Base-by-base conservation (phyloP, 2,329 filamentous ascomycete species). In the Trichoderma sp. region DNA sequence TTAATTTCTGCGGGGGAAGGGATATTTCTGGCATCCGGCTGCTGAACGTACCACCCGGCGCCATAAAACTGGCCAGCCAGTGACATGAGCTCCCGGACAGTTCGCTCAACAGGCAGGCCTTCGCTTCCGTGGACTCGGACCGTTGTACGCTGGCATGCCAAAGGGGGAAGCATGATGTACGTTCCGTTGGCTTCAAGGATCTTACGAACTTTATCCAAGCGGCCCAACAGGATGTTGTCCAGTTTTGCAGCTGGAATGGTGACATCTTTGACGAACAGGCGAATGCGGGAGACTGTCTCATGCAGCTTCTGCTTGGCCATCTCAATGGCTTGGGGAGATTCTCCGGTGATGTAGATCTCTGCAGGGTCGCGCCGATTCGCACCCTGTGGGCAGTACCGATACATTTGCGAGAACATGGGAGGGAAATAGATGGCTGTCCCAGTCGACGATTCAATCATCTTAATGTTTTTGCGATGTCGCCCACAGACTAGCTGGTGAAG, bases 401-500 rank as follows among this genome's bases (percentile, higher is more conserved):
- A 98, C 78, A 98, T 92, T 76, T 93, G 92, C 16, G 96, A 95
- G 83, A 98, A 98, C 1, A 96, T 93, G 8, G 95, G 95, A 33
- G 97, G 97, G 82, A 99, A 98, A 86, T 99, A 99, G 80, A 99
- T 98, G 78, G 97, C 96, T 9, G 97, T 98, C 80, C 95, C 95
- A 16, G 97, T 98, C 33, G 93, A 92, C 16, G 97, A 97, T 85
- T 99, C 97, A 81, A 99, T 98, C 80, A 97, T 87, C 87, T 98
- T 98, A 87, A 99, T 98, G 83, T 98, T 98, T 87, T 98, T 97
- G 79, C 97, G 91, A 79, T 95, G 96, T 66, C 97, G 94, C 66
- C 97, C 97, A 83, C 95, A 98, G 67, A 98, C 92, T 74, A 98
- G 89, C 75, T 95, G 97, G 83, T 99, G 97, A 82, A 98, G 90